A percentile compares a stretch with the other conserved stretches of the same genome.
These are phyloP conservation scores for Collybia mongolica DNA, from an alignment of 768 basidiomycete species.

Conservation along the genomic window DNA sequence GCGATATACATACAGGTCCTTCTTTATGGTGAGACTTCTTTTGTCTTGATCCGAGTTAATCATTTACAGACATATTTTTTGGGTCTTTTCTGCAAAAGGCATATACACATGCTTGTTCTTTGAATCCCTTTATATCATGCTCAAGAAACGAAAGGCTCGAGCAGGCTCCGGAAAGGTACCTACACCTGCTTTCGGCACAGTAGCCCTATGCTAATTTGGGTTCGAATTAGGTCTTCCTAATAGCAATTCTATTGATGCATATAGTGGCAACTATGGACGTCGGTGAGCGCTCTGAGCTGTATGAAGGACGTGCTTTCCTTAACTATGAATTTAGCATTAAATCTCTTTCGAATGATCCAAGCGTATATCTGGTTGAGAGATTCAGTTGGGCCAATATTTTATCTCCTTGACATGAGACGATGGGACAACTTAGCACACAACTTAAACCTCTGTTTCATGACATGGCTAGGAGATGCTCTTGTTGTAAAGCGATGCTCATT, in stretches of 20 bases:
- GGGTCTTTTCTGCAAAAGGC: slow-evolving; percentile 2
- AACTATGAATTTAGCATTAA: slow-evolving; percentile 2
- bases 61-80: background rate
- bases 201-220: background rate
- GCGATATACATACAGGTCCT: too few relatives aligned
- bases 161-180: slow-evolving; percentile 11
- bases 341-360: slow-evolving; percentile 21
- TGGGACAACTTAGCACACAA: slow-evolving; percentile 24
- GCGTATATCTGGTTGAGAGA: slow-evolving; percentile 18
- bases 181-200: too few relatives aligned
- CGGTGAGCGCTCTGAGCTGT: slow-evolving; percentile 9
- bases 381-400: slow-evolving; percentile 13
- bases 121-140: slow-evolving; percentile 16
- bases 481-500: slow-evolving; percentile 7
- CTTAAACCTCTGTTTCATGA: slow-evolving; percentile 20
- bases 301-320: background rate
- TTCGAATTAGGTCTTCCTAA: slow-evolving; percentile 27
- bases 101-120: slow-evolving; percentile 17
- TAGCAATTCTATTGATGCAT: slow-evolving; percentile 22
- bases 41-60: too few relatives aligned
- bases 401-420: slow-evolving; percentile 19
- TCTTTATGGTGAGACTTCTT: too few relatives aligned
- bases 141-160: slow-evolving; percentile 10
- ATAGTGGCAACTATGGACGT: slow-evolving; percentile 21
- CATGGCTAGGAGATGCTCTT: slow-evolving; percentile 26